Evolutionary conservation across 1,284 basidiomycete species (phyloP).

Genomic region (Pulchroboletus neoregius): DNA sequence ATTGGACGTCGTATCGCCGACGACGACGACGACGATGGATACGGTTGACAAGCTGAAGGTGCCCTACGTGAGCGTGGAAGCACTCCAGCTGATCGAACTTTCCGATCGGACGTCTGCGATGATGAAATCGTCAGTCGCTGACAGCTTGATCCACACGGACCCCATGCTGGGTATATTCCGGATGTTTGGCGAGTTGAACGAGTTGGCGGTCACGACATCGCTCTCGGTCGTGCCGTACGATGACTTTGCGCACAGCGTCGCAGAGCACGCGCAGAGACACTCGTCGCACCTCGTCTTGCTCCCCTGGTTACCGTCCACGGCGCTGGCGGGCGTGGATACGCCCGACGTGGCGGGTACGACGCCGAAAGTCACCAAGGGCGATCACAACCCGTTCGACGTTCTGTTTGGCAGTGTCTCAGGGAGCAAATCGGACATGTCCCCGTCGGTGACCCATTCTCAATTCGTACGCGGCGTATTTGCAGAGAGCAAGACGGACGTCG

Average conservation of each 20-base stretch:
- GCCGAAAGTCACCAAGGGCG: too few species aligned
- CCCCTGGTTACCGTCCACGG: conserved; percentile 60
- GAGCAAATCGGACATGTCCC: conserved; percentile 24
- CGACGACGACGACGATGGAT: conserved; percentile 21
- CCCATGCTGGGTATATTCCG: conserved; percentile 80
- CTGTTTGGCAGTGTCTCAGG: conserved; percentile 43
- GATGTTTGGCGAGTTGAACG: conserved; percentile 78
- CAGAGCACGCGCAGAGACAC: conserved; percentile 59
- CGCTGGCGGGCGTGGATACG: conserved; percentile 2
- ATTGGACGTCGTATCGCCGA: conserved; percentile 14
- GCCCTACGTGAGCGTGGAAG: conserved; percentile 45
- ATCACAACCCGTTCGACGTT: conserved; percentile 55
- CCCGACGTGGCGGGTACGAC: neutral
- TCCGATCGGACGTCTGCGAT: conserved; percentile 89
- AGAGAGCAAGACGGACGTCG: conserved; percentile 67
- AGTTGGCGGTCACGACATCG: conserved; percentile 62
- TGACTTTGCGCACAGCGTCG: conserved; percentile 65
- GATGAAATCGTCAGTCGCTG: conserved; percentile 79
- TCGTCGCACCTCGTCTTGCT: conserved; percentile 76
- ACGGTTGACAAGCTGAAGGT: conserved; percentile 7
- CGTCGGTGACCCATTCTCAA: conserved; percentile 59
- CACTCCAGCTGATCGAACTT: conserved; percentile 83
- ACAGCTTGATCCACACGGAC: conserved; percentile 71
- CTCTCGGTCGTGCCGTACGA: conserved; percentile 68
- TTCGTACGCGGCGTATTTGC: conserved; percentile 85